Evolutionary conservation across 495 filamentous ascomycete genomes (phyloP).

Genomic region (Penicillium chermesinum): DNA sequence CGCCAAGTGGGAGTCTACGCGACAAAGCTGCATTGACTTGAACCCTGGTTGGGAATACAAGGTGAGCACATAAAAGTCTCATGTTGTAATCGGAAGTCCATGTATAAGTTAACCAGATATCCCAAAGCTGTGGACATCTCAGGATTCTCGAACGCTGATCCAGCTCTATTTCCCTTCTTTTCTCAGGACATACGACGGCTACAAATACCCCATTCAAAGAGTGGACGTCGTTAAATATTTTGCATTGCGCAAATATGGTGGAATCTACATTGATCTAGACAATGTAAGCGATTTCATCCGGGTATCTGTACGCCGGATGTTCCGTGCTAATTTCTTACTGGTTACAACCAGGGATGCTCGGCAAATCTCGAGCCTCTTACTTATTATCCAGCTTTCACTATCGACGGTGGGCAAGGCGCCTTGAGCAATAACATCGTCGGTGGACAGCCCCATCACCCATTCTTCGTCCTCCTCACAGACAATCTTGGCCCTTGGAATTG

Average conservation of each 20-base stretch:
- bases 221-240: slow-evolving; percentile 70
- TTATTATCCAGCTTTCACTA: slow-evolving; percentile 14
- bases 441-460: slow-evolving; percentile 10
- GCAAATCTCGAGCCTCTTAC: slow-evolving; percentile 13
- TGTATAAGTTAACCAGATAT: background rate
- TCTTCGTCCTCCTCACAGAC: slow-evolving; percentile 14
- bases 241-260: slow-evolving; percentile 59
- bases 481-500: slow-evolving; percentile 6
- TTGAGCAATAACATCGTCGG: slow-evolving; percentile 17
- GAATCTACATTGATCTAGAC: slow-evolving; percentile 69
- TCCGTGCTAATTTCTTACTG: too few species aligned
- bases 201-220: slow-evolving; percentile 61
- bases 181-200: slow-evolving; percentile 57
- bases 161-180: slow-evolving; percentile 60
- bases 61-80: background rate
- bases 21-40: slow-evolving; percentile 4
- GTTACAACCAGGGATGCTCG: slow-evolving; percentile 14
- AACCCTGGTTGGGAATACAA: slow-evolving; percentile 9
- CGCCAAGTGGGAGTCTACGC: slow-evolving; percentile 4
- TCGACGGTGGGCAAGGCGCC: slow-evolving; percentile 13
- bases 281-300: slow-evolving; percentile 4
- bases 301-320: too few species aligned
- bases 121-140: slow-evolving; percentile 60
- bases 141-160: slow-evolving; percentile 55
- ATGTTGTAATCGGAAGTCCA: background rate